Percentiles rank a stretch among this genome's conserved stretches.
Conservation (phyloP, 2,329 filamentous ascomycete genomes). For the Byssoonygena ceratinophila region DNA sequence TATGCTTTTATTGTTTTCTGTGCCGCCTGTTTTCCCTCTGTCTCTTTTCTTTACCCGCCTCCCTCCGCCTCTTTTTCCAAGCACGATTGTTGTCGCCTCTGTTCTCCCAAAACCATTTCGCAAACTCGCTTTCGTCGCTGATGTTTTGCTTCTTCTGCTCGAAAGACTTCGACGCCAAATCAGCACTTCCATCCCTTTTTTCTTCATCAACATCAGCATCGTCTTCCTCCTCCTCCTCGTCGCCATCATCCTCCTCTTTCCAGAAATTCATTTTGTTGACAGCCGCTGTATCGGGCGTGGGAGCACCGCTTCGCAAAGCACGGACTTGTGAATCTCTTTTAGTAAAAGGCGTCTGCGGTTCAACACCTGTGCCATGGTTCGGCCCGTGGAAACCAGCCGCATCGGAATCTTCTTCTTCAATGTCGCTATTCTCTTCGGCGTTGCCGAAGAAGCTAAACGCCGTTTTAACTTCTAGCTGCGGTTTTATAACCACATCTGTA, state of each 20-base stretch:
- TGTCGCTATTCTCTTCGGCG: slow-evolving; percentile 41
- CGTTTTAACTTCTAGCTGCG: slow-evolving; percentile 36
- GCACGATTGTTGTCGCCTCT: slow-evolving; percentile 42
- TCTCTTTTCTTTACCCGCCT: slow-evolving; percentile 50
- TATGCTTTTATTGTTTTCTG: slow-evolving; percentile 21
- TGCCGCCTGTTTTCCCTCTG: slow-evolving; percentile 49
- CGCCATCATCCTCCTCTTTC: slow-evolving; percentile 17
- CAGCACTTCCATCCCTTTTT: slow-evolving; percentile 15
- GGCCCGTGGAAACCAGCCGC: slow-evolving; percentile 10
- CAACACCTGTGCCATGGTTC: slow-evolving; percentile 17
- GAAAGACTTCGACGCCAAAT: slow-evolving; percentile 14
- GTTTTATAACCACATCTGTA: slow-evolving; percentile 24
- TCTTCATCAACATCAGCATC: slow-evolving; percentile 17
- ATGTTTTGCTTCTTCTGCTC: slow-evolving; percentile 20
- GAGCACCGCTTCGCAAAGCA: slow-evolving; percentile 69
- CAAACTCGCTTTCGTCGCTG: slow-evolving; percentile 46
- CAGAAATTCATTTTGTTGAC: slow-evolving; percentile 39
- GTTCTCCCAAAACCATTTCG: slow-evolving; percentile 51
- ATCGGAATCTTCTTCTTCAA: slow-evolving; percentile 38
- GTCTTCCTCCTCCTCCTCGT: slow-evolving; percentile 17
- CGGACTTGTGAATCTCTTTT: slow-evolving; percentile 61
- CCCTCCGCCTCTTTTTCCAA: slow-evolving; percentile 47
- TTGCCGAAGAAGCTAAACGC: slow-evolving; percentile 69
- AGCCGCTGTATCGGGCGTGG: slow-evolving; percentile 86
- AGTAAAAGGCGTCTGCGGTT: slow-evolving; percentile 73